Evolutionary conservation across 345 rosid species (phyloP), one percentile per base, ranked within the genome.

Genomic region (Euphorbia pulcherrima): DNA sequence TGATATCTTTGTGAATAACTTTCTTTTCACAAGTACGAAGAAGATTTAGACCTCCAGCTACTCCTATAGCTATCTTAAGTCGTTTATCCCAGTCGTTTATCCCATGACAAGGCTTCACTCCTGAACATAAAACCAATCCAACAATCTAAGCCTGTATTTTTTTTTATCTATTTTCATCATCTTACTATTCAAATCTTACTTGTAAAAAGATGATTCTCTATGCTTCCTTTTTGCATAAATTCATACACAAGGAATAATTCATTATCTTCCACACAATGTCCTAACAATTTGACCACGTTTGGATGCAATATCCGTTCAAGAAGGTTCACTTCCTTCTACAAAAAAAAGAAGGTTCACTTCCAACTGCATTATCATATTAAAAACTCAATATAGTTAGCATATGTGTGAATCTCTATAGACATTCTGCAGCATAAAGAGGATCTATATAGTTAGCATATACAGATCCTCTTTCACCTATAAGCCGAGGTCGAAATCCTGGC

Each of bases 291-390:
- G n/a, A 92, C 97, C 63, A 92, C 69, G 67, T 90, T 90, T 9
- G 93, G 93, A 69, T 92, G 98, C 28, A 87, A 87, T 64, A 88
- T 81, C 80, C 87, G 83, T 63, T 89, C 97, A 13, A 90, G 83
- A 79, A 90, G 90, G 77, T 86, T 86, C n/a, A n/a, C n/a, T n/a
- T n/a, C n/a, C n/a, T n/a, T n/a, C n/a, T n/a, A n/a, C n/a, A n/a
- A n/a, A n/a, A n/a, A n/a, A n/a, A n/a, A n/a, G n/a, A n/a, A n/a
- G n/a, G n/a, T n/a, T n/a, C 46, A 92, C 86, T 79, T 90, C 96
- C 8, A 92, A 85, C 98, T 92, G 89, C 71, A 77, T 67, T 39
- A 52, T 41, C 68, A 55, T 50, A 65, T 58, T 21, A 59, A 67
- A 59, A 64, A 53, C 12, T 33, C 18, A 12, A 24, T 37, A 44